Evolutionary conservation across 768 basidiomycete species (phyloP), one percentile per base, ranked within the genome.

Genomic region (Suillus sp.): DNA sequence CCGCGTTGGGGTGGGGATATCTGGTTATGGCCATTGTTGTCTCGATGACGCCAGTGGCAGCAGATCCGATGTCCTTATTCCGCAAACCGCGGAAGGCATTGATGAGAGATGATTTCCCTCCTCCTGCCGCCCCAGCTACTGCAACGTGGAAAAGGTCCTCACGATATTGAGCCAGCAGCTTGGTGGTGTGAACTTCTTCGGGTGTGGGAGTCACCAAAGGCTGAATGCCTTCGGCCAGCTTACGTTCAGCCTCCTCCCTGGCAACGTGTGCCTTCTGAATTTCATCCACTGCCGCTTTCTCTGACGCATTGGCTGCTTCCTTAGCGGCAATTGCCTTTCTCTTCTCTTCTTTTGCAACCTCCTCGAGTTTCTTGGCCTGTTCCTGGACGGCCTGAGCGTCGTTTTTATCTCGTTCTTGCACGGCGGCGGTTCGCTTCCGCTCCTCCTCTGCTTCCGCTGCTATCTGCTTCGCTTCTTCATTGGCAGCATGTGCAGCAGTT

Each of bases 61-160:
- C 77, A 9, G 74, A 73, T 18, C 67, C 66, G 8, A 9, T 20
- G 27, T 71, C 65, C 8, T 51, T 57, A 55, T 67, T 70, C 3
- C 43, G 47, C 34, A 78, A 47, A 18, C 77, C 77, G 6, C 77
- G 73, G 34, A 78, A 69, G 3, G 77, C 72, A 25, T 78, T 78
- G 45, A 78, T 71, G 34, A 77, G 65, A 16, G 77, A 76, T 4
- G 77, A 76, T 66, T 78, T 78, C 7, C 76, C 77, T 38, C 73
- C 72, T 8, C 75, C 78, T 6, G 74, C 67, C 4, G 68, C 25
- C 2, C 78, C 77, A 8, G 75, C 74, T 25, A 78, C 53, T 8
- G 75, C 77, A 42, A 78, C 66, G 35, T 78, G 76, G 55, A 73
- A 72, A 14, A 66, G 43, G 9, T 69, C 70, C 1, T 77, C 70